Conservation (phyloP, 805 yeast species). For the Saccharomycopsis microspora region DNA sequence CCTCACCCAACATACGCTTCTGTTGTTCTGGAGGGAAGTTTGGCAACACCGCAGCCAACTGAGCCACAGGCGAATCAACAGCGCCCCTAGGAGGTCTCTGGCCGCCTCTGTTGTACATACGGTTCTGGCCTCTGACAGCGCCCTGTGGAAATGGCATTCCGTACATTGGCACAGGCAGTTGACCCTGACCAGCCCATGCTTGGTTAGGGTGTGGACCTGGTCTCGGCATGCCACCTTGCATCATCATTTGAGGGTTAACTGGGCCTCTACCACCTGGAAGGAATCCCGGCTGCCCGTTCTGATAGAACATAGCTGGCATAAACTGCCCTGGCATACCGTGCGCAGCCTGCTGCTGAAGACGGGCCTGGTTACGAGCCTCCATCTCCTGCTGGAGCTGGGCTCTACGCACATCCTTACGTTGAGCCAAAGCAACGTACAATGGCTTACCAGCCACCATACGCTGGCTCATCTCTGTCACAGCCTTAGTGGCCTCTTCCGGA, state of each 20-base stretch:
- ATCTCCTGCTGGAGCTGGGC: conserved; percentile 95
- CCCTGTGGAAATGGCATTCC: conserved; percentile 75
- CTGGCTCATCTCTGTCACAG: conserved; percentile 97
- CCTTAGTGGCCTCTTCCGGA: conserved; percentile 98
- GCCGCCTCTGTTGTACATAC: conserved; percentile 29
- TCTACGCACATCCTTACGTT: conserved; percentile 96
- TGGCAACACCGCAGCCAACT: conserved; percentile 51
- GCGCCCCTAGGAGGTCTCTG: conserved; percentile 21
- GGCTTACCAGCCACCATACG: conserved; percentile 93
- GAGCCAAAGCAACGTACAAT: conserved; percentile 96
- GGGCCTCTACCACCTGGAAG: conserved; percentile 77
- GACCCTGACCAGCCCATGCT: conserved; percentile 54
- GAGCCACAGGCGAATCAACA: conserved; percentile 23
- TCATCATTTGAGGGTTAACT: conserved; percentile 63
- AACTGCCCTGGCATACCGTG: conserved; percentile 81
- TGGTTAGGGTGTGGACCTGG: conserved; percentile 42
- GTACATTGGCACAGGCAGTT: conserved; percentile 74
- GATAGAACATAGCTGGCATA: conserved; percentile 75
- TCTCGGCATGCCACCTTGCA: conserved; percentile 55
- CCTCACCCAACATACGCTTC: conserved; percentile 97
- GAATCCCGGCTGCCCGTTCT: conserved; percentile 61
- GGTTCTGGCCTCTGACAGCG: conserved; percentile 34
- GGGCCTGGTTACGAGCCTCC: conserved; percentile 96
- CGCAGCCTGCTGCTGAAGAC: conserved; percentile 96
- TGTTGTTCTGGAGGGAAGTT: conserved; percentile 78